A percentile compares a stretch with the other conserved stretches of the same genome.
Conservation (phyloP, 2,329 filamentous ascomycete species). For the Diplodia mutila region DNA sequence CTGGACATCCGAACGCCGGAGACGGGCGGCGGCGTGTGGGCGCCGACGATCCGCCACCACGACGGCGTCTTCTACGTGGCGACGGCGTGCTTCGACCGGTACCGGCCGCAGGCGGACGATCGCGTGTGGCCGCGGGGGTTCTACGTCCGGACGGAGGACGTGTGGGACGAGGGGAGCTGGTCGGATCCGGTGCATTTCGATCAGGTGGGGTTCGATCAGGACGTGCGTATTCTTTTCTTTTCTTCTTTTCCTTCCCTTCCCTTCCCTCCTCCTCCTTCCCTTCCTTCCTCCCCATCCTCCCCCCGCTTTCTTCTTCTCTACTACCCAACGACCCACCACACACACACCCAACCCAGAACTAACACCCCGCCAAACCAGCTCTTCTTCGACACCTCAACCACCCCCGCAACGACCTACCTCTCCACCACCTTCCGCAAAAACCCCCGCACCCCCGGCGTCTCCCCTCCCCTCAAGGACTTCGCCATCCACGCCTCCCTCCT, state of each 20-base stretch:
- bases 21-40: slow-evolving; percentile 56
- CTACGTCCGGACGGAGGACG: slow-evolving; percentile 57
- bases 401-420: slow-evolving; percentile 54
- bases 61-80: slow-evolving; percentile 52
- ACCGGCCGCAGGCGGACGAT: slow-evolving; percentile 49
- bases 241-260: not conserved
- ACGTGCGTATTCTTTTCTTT: slow-evolving; percentile 41
- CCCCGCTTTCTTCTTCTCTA: not conserved
- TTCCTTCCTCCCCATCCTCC: too few species aligned
- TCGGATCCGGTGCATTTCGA: slow-evolving; percentile 60
- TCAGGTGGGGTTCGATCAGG: slow-evolving; percentile 58
- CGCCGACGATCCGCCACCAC: slow-evolving; percentile 53
- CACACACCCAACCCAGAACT: not conserved
- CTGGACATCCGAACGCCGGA: slow-evolving; percentile 45
- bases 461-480: slow-evolving; percentile 50
- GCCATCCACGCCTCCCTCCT: slow-evolving; percentile 54
- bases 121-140: slow-evolving; percentile 59
- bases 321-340: not conserved
- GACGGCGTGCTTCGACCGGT: slow-evolving; percentile 51
- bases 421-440: slow-evolving; percentile 40
- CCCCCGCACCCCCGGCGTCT: slow-evolving; percentile 38
- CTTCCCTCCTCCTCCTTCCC: not conserved
- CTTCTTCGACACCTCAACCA: slow-evolving; percentile 52
- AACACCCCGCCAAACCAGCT: slow-evolving; percentile 31
- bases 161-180: slow-evolving; percentile 57